Conservation (phyloP, 371 early-diverging fungal species). For the Cokeromyces recurvatus region DNA sequence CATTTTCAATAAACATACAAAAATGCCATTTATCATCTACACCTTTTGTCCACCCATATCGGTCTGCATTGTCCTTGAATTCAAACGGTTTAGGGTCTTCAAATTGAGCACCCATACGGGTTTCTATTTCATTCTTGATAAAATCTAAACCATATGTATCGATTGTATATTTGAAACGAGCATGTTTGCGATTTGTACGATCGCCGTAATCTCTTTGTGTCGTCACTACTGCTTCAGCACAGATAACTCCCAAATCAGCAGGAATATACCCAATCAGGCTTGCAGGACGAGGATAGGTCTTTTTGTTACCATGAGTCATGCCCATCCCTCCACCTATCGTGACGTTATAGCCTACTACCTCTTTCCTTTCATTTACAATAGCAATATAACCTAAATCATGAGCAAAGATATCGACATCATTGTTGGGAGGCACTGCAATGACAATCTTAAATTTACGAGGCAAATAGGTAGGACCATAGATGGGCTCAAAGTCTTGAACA, state of each 20-base stretch:
- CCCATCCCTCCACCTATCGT: slow-evolving; percentile 97
- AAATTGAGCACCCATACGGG: slow-evolving; percentile 69
- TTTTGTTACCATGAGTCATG: slow-evolving; percentile 94
- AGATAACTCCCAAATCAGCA: slow-evolving; percentile 70
- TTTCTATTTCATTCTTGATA: slow-evolving; percentile 83
- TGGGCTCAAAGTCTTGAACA: slow-evolving; percentile 81
- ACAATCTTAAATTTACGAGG: slow-evolving; percentile 96
- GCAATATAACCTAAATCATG: slow-evolving; percentile 93
- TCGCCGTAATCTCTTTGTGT: slow-evolving; percentile 94
- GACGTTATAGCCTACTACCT: slow-evolving; percentile 86
- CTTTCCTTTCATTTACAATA: slow-evolving; percentile 64
- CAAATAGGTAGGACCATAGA: slow-evolving; percentile 88
- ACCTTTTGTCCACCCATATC: slow-evolving; percentile 87
- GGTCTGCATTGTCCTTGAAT: slow-evolving; percentile 86
- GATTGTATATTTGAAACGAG: slow-evolving; percentile 94
- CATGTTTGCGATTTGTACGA: slow-evolving; percentile 95
- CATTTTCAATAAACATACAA: slow-evolving; percentile 88
- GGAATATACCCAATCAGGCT: slow-evolving; percentile 76
- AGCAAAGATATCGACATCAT: slow-evolving; percentile 94
- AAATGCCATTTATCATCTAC: slow-evolving; percentile 74
- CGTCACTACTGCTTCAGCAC: slow-evolving; percentile 83
- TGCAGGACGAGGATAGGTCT: slow-evolving; percentile 89
- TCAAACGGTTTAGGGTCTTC: slow-evolving; percentile 59
- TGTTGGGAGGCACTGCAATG: slow-evolving; percentile 91
- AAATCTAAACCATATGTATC: slow-evolving; percentile 89